Base-by-base conservation (phyloP, 2,329 filamentous ascomycete genomes). In the Penicillium sp. region DNA sequence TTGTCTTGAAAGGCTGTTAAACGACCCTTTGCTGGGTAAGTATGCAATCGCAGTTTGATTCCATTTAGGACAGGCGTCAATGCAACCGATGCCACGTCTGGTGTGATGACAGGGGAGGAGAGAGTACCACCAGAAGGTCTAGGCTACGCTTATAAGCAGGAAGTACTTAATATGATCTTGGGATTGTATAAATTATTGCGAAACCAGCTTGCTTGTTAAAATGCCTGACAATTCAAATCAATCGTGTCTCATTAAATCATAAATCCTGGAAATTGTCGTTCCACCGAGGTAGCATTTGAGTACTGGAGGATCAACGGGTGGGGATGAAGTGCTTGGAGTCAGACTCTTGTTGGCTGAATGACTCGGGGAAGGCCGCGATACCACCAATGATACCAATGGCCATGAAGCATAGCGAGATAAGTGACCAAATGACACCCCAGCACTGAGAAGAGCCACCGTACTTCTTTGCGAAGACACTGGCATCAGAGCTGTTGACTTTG, bases 401-500 rank as follows among this genome's bases (percentile, higher is more conserved):
- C 87, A 92, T 90, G 68, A 93, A 86, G 0, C 81, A 58, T 22
- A 92, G 66, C 0, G 87, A 89, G 49, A 93, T 82, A 48, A 92
- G 75, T 46, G 84, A 87, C 89, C 89, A 93, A 49, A 91, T 83
- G 13, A 92, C 78, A 8, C 89, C 89, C 89, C 89, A 92, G 78
- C 88, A 92, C 66, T 88, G 87, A 1, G 88, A 90, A 0, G 88
- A 91, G 34, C 89, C 89, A 10, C 89, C 89, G 62, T 92, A 92
- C 21, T 85, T 81, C 72, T 90, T 81, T 7, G 89, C 88, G 63
- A 92, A 92, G 29, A 91, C 87, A 61, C 86, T 89, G 5, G 89
- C 88, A 67, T 93, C 89, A 4, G 88, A 91, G 21, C 81, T 85
- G 71, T 92, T 92, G 48, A 92, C 88, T 74, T 92, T 92, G 54